These are phyloP conservation scores for Colletotrichum agaves DNA, from an alignment of 2,329 filamentous ascomycete genomes.

Conservation along the genomic window DNA sequence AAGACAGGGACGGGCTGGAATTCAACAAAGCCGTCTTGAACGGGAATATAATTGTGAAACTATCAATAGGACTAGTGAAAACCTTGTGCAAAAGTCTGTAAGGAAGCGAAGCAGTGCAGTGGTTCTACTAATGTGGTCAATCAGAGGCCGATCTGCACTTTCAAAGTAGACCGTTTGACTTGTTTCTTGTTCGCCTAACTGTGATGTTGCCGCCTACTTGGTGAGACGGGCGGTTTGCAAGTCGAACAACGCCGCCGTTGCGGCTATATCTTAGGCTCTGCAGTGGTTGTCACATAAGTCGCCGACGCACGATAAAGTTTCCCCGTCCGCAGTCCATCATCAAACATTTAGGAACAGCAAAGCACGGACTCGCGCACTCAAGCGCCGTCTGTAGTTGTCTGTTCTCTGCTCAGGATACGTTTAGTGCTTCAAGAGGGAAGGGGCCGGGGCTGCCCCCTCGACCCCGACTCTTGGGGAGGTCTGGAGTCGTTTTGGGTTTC, in stretches of 20 bases:
- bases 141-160: background rate
- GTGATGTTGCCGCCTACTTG: too few species aligned
- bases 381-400: background rate
- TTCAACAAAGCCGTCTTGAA: background rate
- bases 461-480: background rate
- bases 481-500: conserved; percentile 17
- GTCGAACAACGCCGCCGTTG: background rate
- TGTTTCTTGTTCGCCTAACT: background rate
- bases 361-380: too few species aligned
- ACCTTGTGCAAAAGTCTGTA: background rate
- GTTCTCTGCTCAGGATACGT: conserved; percentile 2
- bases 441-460: conserved; percentile 10
- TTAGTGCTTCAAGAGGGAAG: conserved; percentile 1
- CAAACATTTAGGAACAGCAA: too few species aligned
- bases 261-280: background rate
- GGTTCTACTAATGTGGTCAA: background rate
- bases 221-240: background rate
- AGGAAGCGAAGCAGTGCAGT: background rate
- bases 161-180: background rate
- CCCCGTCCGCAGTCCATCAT: background rate
- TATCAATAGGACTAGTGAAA: background rate
- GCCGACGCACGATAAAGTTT: background rate
- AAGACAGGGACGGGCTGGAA: background rate
- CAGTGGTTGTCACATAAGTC: background rate
- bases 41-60: background rate